Evolutionary conservation across 768 basidiomycete species (phyloP).

Genomic region (Pleurotus pulmonarius): DNA sequence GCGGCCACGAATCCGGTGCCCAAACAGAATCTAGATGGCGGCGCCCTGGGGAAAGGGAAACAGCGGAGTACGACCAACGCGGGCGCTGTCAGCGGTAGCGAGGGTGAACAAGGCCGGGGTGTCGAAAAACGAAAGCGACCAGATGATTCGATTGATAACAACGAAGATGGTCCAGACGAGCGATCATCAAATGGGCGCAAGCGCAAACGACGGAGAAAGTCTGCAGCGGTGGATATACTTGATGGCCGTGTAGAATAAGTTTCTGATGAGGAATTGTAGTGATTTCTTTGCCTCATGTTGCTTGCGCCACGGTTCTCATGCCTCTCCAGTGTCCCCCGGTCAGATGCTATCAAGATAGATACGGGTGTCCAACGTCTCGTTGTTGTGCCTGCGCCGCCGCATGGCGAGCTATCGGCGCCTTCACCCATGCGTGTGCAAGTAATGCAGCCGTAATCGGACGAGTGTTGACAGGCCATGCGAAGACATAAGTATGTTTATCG

Average conservation of each 20-base stretch:
- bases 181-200: constrained; percentile 15
- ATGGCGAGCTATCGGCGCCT: too few species aligned
- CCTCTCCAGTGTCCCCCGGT: not conserved
- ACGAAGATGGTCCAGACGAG: not conserved
- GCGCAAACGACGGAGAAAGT: constrained; percentile 21
- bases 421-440: too few species aligned
- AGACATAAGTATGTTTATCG: too few species aligned
- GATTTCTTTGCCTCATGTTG: not conserved
- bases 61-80: constrained; percentile 14
- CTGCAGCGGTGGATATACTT: not conserved
- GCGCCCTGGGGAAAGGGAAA: constrained; percentile 13
- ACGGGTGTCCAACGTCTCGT: too few species aligned
- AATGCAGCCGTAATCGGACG: too few species aligned
- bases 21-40: constrained; percentile 1
- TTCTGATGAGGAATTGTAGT: not conserved
- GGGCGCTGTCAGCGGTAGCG: not conserved
- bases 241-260: not conserved
- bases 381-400: too few species aligned
- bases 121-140: constrained; percentile 15
- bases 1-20: constrained; percentile 1
- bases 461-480: too few species aligned
- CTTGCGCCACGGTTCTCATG: not conserved
- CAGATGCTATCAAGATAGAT: too few species aligned
- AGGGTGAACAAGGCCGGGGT: not conserved
- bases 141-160: not conserved